Evolutionary conservation across 2,329 filamentous ascomycete species (phyloP), one percentile per base, ranked within the genome.

Genomic region (Clarireedia homoeocarpa): DNA sequence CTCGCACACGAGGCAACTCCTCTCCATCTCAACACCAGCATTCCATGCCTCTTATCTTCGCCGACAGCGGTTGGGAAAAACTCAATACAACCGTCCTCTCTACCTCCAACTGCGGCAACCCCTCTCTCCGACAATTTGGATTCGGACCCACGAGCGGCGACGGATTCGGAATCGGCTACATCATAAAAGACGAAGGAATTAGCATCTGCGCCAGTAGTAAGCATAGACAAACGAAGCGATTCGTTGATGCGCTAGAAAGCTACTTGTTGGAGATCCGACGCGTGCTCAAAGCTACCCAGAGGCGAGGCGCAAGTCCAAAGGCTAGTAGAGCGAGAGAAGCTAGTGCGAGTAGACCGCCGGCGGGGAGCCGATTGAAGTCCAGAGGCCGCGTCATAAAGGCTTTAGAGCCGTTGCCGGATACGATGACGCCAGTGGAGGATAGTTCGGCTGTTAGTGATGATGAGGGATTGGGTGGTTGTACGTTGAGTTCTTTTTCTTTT

Each of bases 61-160:
- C 86, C 48, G 94, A 99, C 67, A 65, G 80, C 1, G 94, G 92
- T 48, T 99, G 91, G 91, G 92, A 97, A 71, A 91, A 88, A 69
- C 82, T 96, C 62, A 97, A 97, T 75, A 95, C 82, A 61, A 97
- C 92, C 7, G 89, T 97, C 61, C 77, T 99, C 40, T 95, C 89
- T 6, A 97, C 94, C 0, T 96, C 91, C n/a, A 99, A 99, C 76
- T 99, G 94, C 72, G 94, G 94, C 58, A 99, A 97, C 72, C 94
- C 94, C 0, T 90, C 87, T 0, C 83, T 99, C 17, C 85, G 94
- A 2, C 92, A 97, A 66, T 99, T 99, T 66, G 94, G 94, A 3
- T 99, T 99, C 69, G 94, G 94, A 0, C 94, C 94, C 1, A 95
- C 92, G 0, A 92, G 89, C 0, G 92, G 85, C 2, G 91, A 96